Conservation (phyloP, 495 filamentous ascomycete genomes). For the Tuber aestivum region DNA sequence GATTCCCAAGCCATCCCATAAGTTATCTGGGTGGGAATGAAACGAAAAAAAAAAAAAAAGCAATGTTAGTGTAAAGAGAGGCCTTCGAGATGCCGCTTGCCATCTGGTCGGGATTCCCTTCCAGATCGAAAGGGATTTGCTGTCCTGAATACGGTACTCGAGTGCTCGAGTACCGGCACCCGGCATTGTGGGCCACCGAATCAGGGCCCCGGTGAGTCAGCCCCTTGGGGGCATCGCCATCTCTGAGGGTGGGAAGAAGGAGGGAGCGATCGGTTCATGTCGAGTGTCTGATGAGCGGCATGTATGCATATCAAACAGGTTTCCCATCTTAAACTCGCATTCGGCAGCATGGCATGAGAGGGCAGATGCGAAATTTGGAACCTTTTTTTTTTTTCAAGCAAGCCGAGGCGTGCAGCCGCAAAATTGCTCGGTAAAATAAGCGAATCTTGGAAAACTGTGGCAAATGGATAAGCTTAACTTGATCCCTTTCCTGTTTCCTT, state of each 20-base stretch:
- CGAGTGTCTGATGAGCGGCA: background rate
- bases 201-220: background rate
- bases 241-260: background rate
- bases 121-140: background rate
- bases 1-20: background rate
- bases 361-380: background rate
- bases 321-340: background rate
- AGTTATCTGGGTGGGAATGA: background rate
- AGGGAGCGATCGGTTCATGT: background rate
- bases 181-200: background rate
- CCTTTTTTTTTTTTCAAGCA: background rate
- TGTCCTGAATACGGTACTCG: too few species aligned
- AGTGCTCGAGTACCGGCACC: background rate
- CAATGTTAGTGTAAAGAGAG: background rate
- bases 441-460: slow-evolving; percentile 2
- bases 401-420: background rate
- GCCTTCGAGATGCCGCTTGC: background rate
- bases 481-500: background rate
- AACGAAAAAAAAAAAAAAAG: background rate
- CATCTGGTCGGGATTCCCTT: background rate
- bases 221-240: background rate
- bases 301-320: background rate
- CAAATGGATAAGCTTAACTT: slow-evolving; percentile 6
- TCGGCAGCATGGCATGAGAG: background rate
- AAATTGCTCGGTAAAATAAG: background rate